Conservation (phyloP, 2,329 filamentous ascomycete genomes). For the Fusarium sp. region DNA sequence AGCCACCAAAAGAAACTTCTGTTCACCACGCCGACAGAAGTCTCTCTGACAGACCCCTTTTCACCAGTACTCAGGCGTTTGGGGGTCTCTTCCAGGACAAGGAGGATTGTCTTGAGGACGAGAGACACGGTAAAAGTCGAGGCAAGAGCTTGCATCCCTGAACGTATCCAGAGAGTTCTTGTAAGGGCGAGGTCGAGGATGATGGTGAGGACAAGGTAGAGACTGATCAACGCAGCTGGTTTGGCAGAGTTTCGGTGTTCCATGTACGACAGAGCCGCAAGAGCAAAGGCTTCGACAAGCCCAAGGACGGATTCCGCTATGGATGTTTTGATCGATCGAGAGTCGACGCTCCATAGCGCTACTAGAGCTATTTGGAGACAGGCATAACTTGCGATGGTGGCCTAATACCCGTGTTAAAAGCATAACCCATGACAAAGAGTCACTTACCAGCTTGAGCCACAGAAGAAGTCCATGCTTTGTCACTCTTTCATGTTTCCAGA, state of each 20-base stretch:
- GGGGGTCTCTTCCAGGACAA: slow-evolving; percentile 46
- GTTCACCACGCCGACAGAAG: slow-evolving; percentile 47
- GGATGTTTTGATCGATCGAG: slow-evolving; percentile 40
- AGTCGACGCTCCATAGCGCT: slow-evolving; percentile 41
- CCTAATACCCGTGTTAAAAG: slow-evolving; percentile 21
- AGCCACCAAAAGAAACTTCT: slow-evolving; percentile 52
- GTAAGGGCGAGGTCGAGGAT: slow-evolving; percentile 48
- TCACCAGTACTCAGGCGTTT: slow-evolving; percentile 39
- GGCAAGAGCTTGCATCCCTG: slow-evolving; percentile 36
- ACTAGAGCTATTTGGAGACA: slow-evolving; percentile 40
- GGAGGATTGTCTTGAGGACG: slow-evolving; percentile 40
- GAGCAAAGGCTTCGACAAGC: slow-evolving; percentile 40
- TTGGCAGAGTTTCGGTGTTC: slow-evolving; percentile 48
- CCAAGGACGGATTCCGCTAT: slow-evolving; percentile 43
- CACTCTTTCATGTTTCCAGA: slow-evolving; percentile 15
- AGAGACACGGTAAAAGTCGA: slow-evolving; percentile 42
- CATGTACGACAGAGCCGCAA: slow-evolving; percentile 45
- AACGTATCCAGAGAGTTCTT: slow-evolving; percentile 49
- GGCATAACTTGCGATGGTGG: slow-evolving; percentile 7
- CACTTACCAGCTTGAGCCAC: slow-evolving; percentile 38
- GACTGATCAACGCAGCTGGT: slow-evolving; percentile 47
- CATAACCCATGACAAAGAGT: fast-evolving
- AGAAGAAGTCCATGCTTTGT: slow-evolving; percentile 18
- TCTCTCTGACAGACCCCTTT: slow-evolving; percentile 44
- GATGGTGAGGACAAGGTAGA: slow-evolving; percentile 46